phyloP scores from a whole-genome alignment of 306 rosid genomes.

The Arachis hypogaea region DNA sequence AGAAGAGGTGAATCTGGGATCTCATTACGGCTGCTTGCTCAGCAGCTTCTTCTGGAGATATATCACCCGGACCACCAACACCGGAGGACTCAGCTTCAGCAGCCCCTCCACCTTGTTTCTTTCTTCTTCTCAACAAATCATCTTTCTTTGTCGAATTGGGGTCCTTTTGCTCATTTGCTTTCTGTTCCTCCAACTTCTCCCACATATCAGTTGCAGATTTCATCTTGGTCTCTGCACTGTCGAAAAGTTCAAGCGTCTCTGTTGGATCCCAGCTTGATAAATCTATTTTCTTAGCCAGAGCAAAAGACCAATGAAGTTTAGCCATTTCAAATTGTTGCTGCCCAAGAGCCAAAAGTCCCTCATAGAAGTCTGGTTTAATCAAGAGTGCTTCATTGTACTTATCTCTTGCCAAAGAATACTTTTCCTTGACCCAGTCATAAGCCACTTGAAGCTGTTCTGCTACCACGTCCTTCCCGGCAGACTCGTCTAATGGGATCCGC shows the following conservation, averaged over 20 bases:
- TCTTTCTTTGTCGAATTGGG: slow-evolving; percentile 85
- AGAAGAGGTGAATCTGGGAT: slow-evolving; percentile 95
- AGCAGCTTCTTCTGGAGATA: slow-evolving; percentile 82
- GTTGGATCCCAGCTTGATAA: slow-evolving; percentile 72
- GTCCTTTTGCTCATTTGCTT: slow-evolving; percentile 81
- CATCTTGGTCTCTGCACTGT: slow-evolving; percentile 93
- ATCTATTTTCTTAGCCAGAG: slow-evolving; percentile 87
- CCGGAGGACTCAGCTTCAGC: slow-evolving; percentile 65
- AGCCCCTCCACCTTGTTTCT: slow-evolving; percentile 57
- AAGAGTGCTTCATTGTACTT: slow-evolving; percentile 88
- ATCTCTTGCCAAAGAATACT: slow-evolving; percentile 82
- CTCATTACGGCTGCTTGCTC: slow-evolving; percentile 96
- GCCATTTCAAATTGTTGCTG: slow-evolving; percentile 98
- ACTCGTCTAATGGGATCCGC: slow-evolving; percentile 88
- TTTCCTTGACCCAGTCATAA: slow-evolving; percentile 95
- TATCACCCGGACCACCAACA: slow-evolving; percentile 58
- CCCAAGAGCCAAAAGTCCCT: slow-evolving; percentile 89
- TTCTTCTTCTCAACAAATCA: slow-evolving; percentile 73
- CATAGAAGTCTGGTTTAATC: slow-evolving; percentile 94
- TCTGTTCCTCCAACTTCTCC: slow-evolving; percentile 95
- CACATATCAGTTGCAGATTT: slow-evolving; percentile 95
- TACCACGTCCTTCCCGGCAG: slow-evolving; percentile 75
- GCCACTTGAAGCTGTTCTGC: slow-evolving; percentile 86
- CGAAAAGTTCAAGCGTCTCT: slow-evolving; percentile 76
- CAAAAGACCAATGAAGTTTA: slow-evolving; percentile 96